Conservation (phyloP, 2,329 filamentous ascomycete genomes). For the Colletotrichum sp. region DNA sequence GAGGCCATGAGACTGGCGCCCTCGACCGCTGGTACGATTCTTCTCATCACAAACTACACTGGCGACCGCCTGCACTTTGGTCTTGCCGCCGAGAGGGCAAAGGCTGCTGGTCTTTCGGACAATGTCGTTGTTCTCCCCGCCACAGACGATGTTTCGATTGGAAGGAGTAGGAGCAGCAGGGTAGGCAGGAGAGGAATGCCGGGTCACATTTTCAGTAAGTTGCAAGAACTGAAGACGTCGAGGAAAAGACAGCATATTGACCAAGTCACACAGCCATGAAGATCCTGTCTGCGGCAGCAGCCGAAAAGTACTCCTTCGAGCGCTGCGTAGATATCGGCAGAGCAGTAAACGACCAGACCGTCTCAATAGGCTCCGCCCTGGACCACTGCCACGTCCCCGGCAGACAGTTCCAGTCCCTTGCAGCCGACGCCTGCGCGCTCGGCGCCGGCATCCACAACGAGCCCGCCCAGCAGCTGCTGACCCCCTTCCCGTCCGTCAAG, state of each 20-base stretch:
- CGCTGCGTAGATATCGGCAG: conserved; percentile 62
- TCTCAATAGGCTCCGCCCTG: conserved; percentile 72
- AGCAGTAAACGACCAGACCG: conserved; percentile 62
- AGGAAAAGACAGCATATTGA: background rate
- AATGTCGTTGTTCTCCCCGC: conserved; percentile 75
- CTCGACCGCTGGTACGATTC: conserved; percentile 68
- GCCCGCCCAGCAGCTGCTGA: conserved; percentile 30
- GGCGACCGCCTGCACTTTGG: conserved; percentile 77
- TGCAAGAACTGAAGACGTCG: conserved; percentile 28
- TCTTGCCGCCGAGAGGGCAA: conserved; percentile 76
- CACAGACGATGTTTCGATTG: conserved; percentile 76
- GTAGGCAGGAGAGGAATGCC: conserved; percentile 77
- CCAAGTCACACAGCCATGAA: conserved; percentile 65
- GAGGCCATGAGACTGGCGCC: conserved; percentile 68
- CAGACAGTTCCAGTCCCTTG: conserved; percentile 53
- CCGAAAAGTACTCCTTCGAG: conserved; percentile 58
- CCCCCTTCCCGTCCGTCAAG: conserved; percentile 43
- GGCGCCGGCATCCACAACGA: conserved; percentile 65
- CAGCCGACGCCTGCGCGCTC: conserved; percentile 40
- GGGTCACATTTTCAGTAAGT: conserved; percentile 58
- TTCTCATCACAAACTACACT: conserved; percentile 80
- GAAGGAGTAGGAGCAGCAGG: conserved; percentile 68
- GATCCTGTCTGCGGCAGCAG: conserved; percentile 71
- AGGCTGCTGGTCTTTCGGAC: conserved; percentile 62
- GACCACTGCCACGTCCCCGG: conserved; percentile 77